Evolutionary conservation across 768 basidiomycete species (phyloP).

Genomic region (Ephemerocybe angulata): DNA sequence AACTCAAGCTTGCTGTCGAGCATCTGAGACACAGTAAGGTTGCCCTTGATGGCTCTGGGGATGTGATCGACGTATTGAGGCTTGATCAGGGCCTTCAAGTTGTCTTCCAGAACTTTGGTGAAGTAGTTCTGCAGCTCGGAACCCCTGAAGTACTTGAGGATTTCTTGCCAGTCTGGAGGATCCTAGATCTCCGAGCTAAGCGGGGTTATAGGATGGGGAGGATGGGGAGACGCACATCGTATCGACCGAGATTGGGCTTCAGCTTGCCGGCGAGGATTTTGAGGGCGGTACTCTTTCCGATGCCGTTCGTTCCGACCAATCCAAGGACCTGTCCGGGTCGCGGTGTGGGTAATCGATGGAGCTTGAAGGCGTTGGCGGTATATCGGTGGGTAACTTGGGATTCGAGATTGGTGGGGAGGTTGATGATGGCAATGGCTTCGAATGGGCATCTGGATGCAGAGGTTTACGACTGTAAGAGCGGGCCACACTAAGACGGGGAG

Average conservation of each 20-base stretch:
- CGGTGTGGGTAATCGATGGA: conserved; percentile 95
- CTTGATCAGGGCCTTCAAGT: conserved; percentile 97
- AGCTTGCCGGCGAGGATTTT: conserved; percentile 96
- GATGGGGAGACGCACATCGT: conserved; percentile 62
- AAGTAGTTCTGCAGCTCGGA: conserved; percentile 99
- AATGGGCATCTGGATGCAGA: conserved; percentile 81
- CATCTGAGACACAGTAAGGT: conserved; percentile 85
- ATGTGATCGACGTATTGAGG: conserved; percentile 99
- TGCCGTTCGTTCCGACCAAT: conserved; percentile 98
- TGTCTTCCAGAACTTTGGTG: conserved; percentile 97
- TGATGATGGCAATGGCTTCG: conserved; percentile 98
- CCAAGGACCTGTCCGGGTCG: conserved; percentile 98
- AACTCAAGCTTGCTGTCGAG: conserved; percentile 86
- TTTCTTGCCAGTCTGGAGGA: conserved; percentile 99
- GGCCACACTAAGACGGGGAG: not conserved
- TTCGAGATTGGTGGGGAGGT: conserved; percentile 94
- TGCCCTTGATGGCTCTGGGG: conserved; percentile 90
- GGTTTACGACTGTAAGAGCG: too few relatives aligned
- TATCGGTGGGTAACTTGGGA: conserved; percentile 97
- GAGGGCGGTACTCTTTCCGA: conserved; percentile 96
- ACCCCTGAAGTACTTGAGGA: conserved; percentile 96
- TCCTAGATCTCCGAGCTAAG: conserved; percentile 47
- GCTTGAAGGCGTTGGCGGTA: conserved; percentile 97
- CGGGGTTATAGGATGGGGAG: not conserved
- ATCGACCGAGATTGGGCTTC: conserved; percentile 96